Conservation (phyloP, 2,329 filamentous ascomycete genomes). For the Aureobasidium sp. region DNA sequence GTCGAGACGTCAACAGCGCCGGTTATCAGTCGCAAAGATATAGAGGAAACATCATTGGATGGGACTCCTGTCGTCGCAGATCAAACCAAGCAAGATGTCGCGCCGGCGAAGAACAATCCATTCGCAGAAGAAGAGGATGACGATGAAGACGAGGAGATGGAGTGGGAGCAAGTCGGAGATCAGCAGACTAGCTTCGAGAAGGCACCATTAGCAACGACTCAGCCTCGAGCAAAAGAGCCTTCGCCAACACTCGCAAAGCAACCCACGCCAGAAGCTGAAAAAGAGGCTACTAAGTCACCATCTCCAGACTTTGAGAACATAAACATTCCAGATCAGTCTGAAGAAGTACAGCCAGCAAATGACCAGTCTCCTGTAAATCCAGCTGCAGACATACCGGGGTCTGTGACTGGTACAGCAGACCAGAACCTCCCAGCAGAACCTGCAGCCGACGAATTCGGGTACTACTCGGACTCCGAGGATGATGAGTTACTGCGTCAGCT, state of each 20-base stretch:
- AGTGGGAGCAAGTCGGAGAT: conserved; percentile 49
- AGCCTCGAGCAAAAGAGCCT: conserved; percentile 12
- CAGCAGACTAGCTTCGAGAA: conserved; percentile 16
- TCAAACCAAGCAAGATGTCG: conserved; percentile 14
- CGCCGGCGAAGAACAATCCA: conserved; percentile 7
- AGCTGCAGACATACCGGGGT: neutral
- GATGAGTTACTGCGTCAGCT: conserved; percentile 81
- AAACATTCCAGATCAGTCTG: conserved; percentile 24
- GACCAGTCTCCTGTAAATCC: neutral
- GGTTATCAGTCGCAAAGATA: neutral
- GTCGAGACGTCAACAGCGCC: neutral
- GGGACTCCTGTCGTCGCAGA: neutral
- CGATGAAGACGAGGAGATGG: conserved; percentile 29
- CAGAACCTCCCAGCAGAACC: conserved; percentile 18
- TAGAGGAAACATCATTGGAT: neutral
- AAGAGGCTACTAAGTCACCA: conserved; percentile 12
- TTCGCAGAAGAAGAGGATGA: conserved; percentile 11
- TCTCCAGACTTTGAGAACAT: conserved; percentile 46
- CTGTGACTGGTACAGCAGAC: conserved; percentile 18
- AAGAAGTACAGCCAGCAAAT: neutral
- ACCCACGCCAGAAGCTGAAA: conserved; percentile 17
- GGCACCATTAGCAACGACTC: neutral
- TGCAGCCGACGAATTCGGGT: conserved; percentile 34
- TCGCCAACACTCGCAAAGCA: conserved; percentile 14
- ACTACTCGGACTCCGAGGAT: conserved; percentile 76